Percentiles rank a stretch among this genome's conserved stretches.
Conservation (phyloP, 2,329 filamentous ascomycete species). For the Colletotrichum abscissum region DNA sequence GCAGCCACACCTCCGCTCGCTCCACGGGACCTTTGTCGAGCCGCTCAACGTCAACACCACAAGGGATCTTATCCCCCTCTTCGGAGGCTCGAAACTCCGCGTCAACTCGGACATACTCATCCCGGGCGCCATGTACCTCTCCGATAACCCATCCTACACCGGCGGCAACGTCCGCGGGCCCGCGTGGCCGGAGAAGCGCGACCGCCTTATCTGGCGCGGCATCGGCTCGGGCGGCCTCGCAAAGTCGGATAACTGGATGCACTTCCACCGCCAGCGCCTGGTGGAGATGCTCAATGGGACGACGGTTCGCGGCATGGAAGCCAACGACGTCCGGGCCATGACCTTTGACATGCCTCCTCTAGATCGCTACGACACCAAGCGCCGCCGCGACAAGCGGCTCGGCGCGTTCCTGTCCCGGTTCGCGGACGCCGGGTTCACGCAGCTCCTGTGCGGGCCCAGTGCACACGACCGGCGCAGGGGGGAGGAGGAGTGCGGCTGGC, state of each 20-base stretch:
- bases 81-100: conserved; percentile 71
- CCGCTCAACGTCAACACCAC: conserved; percentile 63
- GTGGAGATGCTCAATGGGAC: conserved; percentile 76
- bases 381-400: conserved; percentile 45
- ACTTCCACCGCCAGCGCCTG: conserved; percentile 79
- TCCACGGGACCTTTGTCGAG: conserved; percentile 69
- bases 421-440: conserved; percentile 57
- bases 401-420: conserved; percentile 54
- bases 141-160: conserved; percentile 67
- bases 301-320: conserved; percentile 61
- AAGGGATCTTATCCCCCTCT: conserved; percentile 68
- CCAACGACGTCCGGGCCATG: conserved; percentile 48
- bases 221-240: conserved; percentile 70
- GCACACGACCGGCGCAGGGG: conserved; percentile 29
- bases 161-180: conserved; percentile 66
- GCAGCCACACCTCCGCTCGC: conserved; percentile 61
- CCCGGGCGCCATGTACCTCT: conserved; percentile 73
- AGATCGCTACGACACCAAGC: conserved; percentile 55
- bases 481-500: conserved; percentile 49
- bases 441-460: conserved; percentile 48
- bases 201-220: conserved; percentile 72
- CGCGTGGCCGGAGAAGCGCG: conserved; percentile 67
- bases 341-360: conserved; percentile 62
- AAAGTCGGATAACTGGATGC: conserved; percentile 68
- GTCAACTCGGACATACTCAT: conserved; percentile 74